Evolutionary conservation across 768 basidiomycete genomes (phyloP).

Genomic region (Rhodotorula toruloides): DNA sequence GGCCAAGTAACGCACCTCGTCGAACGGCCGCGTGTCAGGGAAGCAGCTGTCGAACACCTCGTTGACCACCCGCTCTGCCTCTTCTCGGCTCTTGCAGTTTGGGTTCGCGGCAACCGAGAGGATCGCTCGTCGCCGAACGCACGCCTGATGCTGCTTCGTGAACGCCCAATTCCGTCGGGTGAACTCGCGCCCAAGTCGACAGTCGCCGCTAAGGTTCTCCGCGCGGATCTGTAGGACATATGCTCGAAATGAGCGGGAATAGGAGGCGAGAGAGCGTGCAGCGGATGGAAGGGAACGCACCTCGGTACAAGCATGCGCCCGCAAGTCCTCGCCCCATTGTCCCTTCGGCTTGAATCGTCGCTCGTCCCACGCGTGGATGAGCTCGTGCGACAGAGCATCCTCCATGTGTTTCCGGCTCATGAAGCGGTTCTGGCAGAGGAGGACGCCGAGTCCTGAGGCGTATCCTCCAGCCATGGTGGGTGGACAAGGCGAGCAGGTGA

Average conservation of each 20-base stretch:
- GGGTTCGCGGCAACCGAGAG: slow-evolving; percentile 76
- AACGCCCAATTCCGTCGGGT: slow-evolving; percentile 69
- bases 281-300: slow-evolving; percentile 52
- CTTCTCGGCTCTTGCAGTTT: slow-evolving; percentile 64
- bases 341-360: slow-evolving; percentile 74
- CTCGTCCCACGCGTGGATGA: slow-evolving; percentile 92
- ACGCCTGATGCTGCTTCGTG: slow-evolving; percentile 94
- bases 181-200: slow-evolving; percentile 75
- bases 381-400: slow-evolving; percentile 84
- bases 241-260: no score
- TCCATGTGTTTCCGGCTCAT: slow-evolving; percentile 82
- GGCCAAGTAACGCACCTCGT: slow-evolving; percentile 66
- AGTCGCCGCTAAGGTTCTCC: slow-evolving; percentile 89
- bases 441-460: slow-evolving; percentile 66
- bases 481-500: slow-evolving; percentile 82
- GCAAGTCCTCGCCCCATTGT: slow-evolving; percentile 71
- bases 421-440: slow-evolving; percentile 80
- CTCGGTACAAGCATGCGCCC: slow-evolving; percentile 96
- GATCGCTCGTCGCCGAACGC: slow-evolving; percentile 80
- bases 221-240: slow-evolving; percentile 70
- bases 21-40: slow-evolving; percentile 90
- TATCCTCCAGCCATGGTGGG: slow-evolving; percentile 71
- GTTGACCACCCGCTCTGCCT: slow-evolving; percentile 85
- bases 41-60: slow-evolving; percentile 97
- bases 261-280: not conserved